Conservation (phyloP, 1,139 yeast species). For the Debaryomyces sp. region DNA sequence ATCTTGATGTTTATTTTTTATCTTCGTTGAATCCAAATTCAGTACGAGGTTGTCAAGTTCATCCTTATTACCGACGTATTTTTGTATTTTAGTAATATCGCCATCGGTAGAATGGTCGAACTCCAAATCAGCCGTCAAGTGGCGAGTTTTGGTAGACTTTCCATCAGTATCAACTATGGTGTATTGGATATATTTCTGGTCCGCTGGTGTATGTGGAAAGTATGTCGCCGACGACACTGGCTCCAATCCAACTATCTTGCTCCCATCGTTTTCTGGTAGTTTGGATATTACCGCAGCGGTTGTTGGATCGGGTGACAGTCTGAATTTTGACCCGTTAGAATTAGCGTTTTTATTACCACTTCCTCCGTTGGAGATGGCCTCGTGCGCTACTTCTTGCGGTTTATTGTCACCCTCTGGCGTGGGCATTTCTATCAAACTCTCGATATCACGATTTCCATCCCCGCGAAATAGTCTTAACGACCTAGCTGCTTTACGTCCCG, state of each 20-base stretch:
- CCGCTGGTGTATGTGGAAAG: slow-evolving; percentile 34
- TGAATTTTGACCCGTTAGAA: neutral
- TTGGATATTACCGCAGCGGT: neutral
- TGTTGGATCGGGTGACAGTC: neutral
- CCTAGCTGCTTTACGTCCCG: slow-evolving; percentile 45
- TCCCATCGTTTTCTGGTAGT: slow-evolving; percentile 7
- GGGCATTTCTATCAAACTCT: slow-evolving; percentile 10
- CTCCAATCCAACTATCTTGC: slow-evolving; percentile 17
- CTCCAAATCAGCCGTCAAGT: slow-evolving; percentile 41
- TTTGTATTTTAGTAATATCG: slow-evolving; percentile 29
- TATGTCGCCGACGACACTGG: slow-evolving; percentile 39
- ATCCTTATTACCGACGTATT: slow-evolving; percentile 10
- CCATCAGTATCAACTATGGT: neutral
- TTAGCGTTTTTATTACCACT: neutral
- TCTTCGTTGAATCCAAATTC: neutral
- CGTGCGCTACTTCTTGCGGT: slow-evolving; percentile 3
- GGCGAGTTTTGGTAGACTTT: slow-evolving; percentile 24
- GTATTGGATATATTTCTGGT: slow-evolving; percentile 8
- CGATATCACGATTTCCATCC: slow-evolving; percentile 16
- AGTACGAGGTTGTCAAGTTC: slow-evolving; percentile 5
- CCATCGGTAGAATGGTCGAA: slow-evolving; percentile 37
- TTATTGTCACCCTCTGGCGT: neutral
- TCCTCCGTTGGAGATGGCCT: neutral
- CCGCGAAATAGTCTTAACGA: slow-evolving; percentile 40
- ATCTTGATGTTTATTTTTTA: neutral